phyloP scores from a whole-genome alignment of 2,329 filamentous ascomycete species.

The Sporothrix inflata region DNA sequence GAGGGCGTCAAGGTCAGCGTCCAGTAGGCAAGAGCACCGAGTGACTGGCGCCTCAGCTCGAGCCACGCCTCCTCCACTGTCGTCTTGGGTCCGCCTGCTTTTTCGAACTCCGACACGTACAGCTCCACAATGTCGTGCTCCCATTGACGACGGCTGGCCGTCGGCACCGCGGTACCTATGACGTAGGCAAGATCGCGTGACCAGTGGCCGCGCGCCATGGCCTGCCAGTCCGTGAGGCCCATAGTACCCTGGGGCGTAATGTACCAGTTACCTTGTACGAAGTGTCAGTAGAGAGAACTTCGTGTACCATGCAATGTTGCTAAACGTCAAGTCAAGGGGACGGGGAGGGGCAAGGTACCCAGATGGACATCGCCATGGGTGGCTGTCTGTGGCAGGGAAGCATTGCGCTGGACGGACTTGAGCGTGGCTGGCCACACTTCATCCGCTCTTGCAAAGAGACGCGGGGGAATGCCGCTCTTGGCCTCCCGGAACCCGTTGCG shows the following conservation, averaged over 20 bases:
- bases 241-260: neutral
- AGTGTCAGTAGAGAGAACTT: too few relatives aligned
- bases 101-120: neutral
- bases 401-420: neutral
- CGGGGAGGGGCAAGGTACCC: too few relatives aligned
- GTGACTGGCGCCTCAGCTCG: neutral
- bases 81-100: neutral
- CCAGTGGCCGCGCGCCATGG: neutral
- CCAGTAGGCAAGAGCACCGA: constrained; percentile 5
- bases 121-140: neutral
- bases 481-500: neutral
- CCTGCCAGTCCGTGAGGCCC: neutral
- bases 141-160: neutral
- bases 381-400: neutral
- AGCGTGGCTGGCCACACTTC: neutral
- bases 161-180: neutral
- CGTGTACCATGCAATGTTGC: too few relatives aligned
- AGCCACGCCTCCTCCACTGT: neutral
- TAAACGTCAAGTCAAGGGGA: too few relatives aligned
- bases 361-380: neutral
- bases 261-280: neutral
- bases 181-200: neutral
- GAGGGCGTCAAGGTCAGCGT: neutral
- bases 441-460: neutral
- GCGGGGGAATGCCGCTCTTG: neutral